phyloP scores from a whole-genome alignment of 1,139 yeast genomes.

The Candida glucosophila region DNA sequence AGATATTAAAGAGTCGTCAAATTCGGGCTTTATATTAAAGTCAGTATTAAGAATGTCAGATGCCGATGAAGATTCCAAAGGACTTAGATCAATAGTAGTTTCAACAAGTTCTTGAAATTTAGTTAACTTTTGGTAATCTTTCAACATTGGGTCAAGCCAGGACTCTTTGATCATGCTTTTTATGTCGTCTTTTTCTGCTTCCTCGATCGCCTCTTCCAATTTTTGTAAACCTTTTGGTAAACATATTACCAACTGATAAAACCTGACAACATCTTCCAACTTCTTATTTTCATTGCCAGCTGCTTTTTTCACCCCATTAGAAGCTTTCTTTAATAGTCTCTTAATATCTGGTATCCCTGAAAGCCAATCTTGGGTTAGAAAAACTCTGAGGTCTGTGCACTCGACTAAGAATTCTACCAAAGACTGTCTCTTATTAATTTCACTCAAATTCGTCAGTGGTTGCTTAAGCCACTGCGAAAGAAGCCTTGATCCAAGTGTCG shows the following conservation, averaged over 20 bases:
- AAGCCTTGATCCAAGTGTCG: slow-evolving; percentile 76
- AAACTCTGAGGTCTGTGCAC: slow-evolving; percentile 58
- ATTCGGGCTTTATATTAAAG: slow-evolving; percentile 81
- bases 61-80: slow-evolving; percentile 51
- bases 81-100: slow-evolving; percentile 81
- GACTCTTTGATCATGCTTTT: slow-evolving; percentile 31
- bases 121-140: slow-evolving; percentile 40
- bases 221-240: slow-evolving; percentile 60
- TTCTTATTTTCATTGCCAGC: slow-evolving; percentile 33
- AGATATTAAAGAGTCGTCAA: slow-evolving; percentile 64
- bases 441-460: slow-evolving; percentile 61
- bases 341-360: slow-evolving; percentile 76
- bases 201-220: slow-evolving; percentile 34
- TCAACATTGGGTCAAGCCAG: slow-evolving; percentile 54
- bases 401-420: slow-evolving; percentile 68
- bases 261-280: slow-evolving; percentile 84
- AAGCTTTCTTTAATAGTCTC: slow-evolving; percentile 58
- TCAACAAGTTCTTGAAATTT: slow-evolving; percentile 83
- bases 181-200: slow-evolving; percentile 13
- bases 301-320: slow-evolving; percentile 29
- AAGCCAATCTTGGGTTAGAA: slow-evolving; percentile 60
- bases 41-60: slow-evolving; percentile 39
- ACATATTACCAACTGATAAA: slow-evolving; percentile 68
- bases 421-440: slow-evolving; percentile 60
- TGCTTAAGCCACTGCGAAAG: slow-evolving; percentile 94